Evolutionary conservation across 768 basidiomycete species (phyloP).

Genomic region (Leccinum arenicola): DNA sequence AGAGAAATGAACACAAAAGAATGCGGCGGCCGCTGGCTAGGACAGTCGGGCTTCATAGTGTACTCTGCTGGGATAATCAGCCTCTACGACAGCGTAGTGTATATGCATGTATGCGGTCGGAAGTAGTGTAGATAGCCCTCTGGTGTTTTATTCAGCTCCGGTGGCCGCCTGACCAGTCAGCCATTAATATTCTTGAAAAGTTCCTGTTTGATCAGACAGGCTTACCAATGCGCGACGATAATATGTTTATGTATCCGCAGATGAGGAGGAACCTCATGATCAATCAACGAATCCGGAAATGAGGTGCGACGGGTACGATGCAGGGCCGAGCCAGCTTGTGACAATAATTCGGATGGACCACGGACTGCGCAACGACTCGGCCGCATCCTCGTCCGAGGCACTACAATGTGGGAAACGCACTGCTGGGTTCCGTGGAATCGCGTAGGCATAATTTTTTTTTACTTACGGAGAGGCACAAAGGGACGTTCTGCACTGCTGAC

Average conservation of each 20-base stretch:
- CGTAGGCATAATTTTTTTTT: background rate
- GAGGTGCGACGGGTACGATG: background rate
- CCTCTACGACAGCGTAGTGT: too few species aligned
- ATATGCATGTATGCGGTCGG: too few species aligned
- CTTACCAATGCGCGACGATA: background rate
- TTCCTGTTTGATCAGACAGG: background rate
- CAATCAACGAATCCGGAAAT: background rate
- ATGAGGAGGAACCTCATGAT: background rate
- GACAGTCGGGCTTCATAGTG: too few species aligned
- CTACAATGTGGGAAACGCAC: background rate
- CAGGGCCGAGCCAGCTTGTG: background rate
- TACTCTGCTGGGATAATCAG: too few species aligned
- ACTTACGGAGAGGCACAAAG: background rate
- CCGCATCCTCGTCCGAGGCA: background rate
- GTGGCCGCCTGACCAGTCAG: too few species aligned
- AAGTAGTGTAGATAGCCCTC: too few species aligned
- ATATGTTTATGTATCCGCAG: background rate
- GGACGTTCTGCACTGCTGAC: conserved; percentile 1
- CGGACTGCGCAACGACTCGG: background rate
- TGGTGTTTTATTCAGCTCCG: too few species aligned
- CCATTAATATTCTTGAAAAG: too few species aligned
- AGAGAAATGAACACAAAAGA: too few species aligned
- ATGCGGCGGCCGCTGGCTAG: background rate
- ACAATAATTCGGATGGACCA: background rate
- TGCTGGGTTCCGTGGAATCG: background rate